Base-by-base conservation (phyloP, 371 early-diverging fungal species). In the Catenaria anguillulae region DNA sequence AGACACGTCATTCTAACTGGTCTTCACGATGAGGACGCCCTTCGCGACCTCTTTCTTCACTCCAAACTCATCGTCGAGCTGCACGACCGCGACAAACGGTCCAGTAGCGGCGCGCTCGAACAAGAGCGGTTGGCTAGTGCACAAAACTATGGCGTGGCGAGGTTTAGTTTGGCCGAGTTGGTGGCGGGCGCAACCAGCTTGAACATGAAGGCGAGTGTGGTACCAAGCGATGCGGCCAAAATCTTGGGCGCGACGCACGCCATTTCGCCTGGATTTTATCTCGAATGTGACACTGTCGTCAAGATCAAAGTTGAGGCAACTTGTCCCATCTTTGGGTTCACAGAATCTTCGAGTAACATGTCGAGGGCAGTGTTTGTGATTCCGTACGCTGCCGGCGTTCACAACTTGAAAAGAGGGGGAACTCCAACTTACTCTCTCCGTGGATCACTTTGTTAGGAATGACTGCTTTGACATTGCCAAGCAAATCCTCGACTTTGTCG, bases 1-100 rank as follows among this genome's bases (percentile, higher is more conserved):
- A 34, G 58, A 8, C 58, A 58, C 42, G 58, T 58, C 29, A 24
- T 58, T 1, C 36, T 58, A 36, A 58, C 58, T 24, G 58, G 58
- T 2, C 31, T 58, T 8, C 58, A 58, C 17, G 58, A 58, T 31
- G 58, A 36, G 29, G 43, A 58, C 40, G 43, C 8, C 29, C 42
- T 58, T 34, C 36, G 43, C 36, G 58, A 58, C 10, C 36, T 34
- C 19, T 58, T 58, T 10, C 10, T 58, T 15, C 42, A 58, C 42
- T 21, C 8, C 26, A 33, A 33, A 24, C 42, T 58, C 26, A 21
- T 10, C 19, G 58, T 58, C 26, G 58, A 58, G 17, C 26, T 58
- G 36, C 58, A 58, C 17, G 58, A 58, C 42, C 36, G 58, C 36
- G 58, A 58, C 17, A 58, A 58, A 8, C 31, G 26, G 24, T 8